Conservation (phyloP, 2,329 filamentous ascomycete species). For the Colletotrichum coccodes region DNA sequence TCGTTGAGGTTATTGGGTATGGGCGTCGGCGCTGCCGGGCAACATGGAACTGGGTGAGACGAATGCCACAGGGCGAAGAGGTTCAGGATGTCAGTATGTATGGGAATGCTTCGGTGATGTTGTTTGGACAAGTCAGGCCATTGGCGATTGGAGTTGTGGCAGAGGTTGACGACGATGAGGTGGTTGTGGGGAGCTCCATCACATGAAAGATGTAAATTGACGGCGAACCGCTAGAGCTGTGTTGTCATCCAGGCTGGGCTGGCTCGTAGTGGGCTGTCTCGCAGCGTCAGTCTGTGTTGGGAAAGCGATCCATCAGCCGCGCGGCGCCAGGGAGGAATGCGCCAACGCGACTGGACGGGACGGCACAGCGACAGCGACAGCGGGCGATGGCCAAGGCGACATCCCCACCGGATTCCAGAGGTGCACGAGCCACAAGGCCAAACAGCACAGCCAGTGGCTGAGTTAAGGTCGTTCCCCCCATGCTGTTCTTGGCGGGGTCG, state of each 20-base stretch:
- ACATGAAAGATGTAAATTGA: slow-evolving; percentile 31
- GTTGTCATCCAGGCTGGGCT: slow-evolving; percentile 13
- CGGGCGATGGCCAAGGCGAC: neutral
- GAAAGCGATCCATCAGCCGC: slow-evolving; percentile 19
- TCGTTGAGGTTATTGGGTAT: neutral
- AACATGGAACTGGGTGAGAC: slow-evolving; percentile 11
- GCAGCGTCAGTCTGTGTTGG: slow-evolving; percentile 11
- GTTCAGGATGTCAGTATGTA: neutral
- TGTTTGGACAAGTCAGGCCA: slow-evolving; percentile 27
- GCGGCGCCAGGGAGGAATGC: slow-evolving; percentile 30
- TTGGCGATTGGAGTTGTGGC: neutral
- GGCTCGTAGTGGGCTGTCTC: slow-evolving; percentile 8
- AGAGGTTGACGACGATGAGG: slow-evolving; percentile 9
- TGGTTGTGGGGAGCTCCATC: slow-evolving; percentile 32
- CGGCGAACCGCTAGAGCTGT: slow-evolving; percentile 13
- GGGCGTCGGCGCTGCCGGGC: neutral
- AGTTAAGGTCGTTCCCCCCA: slow-evolving; percentile 1
- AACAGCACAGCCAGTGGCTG: slow-evolving; percentile 22
- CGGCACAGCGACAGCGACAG: slow-evolving; percentile 14
- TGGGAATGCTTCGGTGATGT: slow-evolving; percentile 4
- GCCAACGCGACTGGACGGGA: slow-evolving; percentile 26
- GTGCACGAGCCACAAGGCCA: slow-evolving; percentile 25
- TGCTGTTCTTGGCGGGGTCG: slow-evolving; percentile 6
- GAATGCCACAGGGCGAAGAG: neutral
- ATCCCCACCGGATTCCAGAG: slow-evolving; percentile 12